Evolutionary conservation across 2,329 filamentous ascomycete genomes (phyloP).

Genomic region (Aurifilum marmelostoma): DNA sequence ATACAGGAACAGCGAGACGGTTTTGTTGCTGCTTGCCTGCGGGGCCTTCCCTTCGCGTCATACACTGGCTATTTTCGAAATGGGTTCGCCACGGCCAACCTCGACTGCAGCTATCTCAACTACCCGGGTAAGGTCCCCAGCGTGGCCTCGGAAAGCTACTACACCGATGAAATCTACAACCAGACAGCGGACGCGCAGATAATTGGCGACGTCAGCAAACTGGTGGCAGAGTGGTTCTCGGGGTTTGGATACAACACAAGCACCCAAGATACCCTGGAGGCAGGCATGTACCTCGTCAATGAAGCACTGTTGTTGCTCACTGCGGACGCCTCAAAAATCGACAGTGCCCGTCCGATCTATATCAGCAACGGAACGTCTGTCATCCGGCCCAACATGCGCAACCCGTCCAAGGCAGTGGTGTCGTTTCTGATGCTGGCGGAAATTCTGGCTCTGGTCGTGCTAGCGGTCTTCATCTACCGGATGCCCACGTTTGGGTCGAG

Average conservation of each 20-base stretch:
- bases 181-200: neutral
- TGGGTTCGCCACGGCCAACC: conserved; percentile 12
- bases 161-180: neutral
- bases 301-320: conserved; percentile 14
- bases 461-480: conserved; percentile 13
- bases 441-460: neutral
- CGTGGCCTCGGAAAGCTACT: neutral
- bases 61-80: conserved; percentile 14
- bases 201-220: conserved; percentile 3
- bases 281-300: conserved; percentile 20
- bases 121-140: conserved; percentile 10
- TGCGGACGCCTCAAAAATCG: conserved; percentile 8
- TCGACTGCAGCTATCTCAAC: conserved; percentile 15
- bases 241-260: conserved; percentile 16
- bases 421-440: conserved; percentile 13
- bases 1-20: conserved; percentile 7
- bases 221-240: conserved; percentile 19
- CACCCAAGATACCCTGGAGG: conserved; percentile 15
- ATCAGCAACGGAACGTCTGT: conserved; percentile 10
- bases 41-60: conserved; percentile 10
- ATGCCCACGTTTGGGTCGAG: conserved; percentile 19
- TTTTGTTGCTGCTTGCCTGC: conserved; percentile 10
- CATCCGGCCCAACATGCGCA: neutral
- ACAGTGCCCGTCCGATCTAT: conserved; percentile 15
- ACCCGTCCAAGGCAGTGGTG: conserved; percentile 11